Percentiles rank a stretch among this genome's conserved stretches.
phyloP scores from a whole-genome alignment of 2,329 filamentous ascomycete genomes.

The Metarhizium robertsii region DNA sequence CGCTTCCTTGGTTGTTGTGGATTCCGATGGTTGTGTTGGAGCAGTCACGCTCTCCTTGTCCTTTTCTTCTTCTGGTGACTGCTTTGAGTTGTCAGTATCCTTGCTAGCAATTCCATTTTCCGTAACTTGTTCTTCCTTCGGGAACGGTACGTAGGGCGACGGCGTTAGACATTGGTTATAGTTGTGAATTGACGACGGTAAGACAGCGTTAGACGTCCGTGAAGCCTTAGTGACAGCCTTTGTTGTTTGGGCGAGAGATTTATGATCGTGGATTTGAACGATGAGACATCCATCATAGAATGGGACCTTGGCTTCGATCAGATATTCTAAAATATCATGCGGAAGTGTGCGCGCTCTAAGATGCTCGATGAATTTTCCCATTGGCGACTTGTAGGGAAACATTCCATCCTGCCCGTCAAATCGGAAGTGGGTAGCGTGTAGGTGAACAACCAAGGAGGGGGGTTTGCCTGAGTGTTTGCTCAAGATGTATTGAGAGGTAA shows the following conservation, averaged over 20 bases:
- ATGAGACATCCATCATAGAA: constrained; percentile 97
- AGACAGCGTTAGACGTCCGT: constrained; percentile 50
- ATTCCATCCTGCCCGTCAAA: constrained; percentile 93
- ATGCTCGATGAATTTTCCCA: constrained; percentile 74
- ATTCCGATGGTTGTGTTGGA: constrained; percentile 36
- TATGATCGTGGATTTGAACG: constrained; percentile 87
- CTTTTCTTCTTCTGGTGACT: constrained; percentile 22
- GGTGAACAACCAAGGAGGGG: constrained; percentile 78
- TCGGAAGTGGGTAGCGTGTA: constrained; percentile 77
- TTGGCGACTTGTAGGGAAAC: constrained; percentile 86
- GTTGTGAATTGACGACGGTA: constrained; percentile 82
- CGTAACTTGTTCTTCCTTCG: constrained; percentile 42
- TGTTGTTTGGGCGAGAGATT: constrained; percentile 46
- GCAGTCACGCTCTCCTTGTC: constrained; percentile 52
- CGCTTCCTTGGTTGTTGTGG: constrained; percentile 20
- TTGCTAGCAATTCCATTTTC: constrained; percentile 21
- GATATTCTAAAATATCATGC: constrained; percentile 76
- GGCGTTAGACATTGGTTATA: constrained; percentile 85
- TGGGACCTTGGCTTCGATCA: constrained; percentile 59
- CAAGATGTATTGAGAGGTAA: constrained; percentile 70
- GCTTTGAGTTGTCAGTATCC: constrained; percentile 22
- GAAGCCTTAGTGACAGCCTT: constrained; percentile 45
- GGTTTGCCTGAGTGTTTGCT: constrained; percentile 65
- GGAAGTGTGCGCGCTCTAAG: constrained; percentile 69
- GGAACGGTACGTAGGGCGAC: constrained; percentile 74